These are phyloP conservation scores for Lumnitzera racemosa DNA, from an alignment of 345 rosid genomes.

Conservation along the genomic window DNA sequence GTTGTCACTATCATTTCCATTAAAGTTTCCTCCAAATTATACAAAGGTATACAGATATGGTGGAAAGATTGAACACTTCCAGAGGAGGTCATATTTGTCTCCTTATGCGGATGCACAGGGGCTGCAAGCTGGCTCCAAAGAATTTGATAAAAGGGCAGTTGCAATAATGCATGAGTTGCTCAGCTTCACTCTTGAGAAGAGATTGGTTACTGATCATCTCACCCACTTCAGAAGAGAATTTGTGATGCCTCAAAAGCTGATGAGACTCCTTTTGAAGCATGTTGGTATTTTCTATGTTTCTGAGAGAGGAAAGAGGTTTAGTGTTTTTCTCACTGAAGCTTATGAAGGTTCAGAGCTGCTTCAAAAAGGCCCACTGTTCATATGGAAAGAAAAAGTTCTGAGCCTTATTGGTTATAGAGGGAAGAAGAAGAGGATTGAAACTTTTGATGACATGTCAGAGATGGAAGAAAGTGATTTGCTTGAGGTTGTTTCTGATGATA, in stretches of 20 bases:
- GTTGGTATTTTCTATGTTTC: constrained; percentile 84
- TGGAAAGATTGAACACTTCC: constrained; percentile 81
- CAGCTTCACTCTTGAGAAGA: constrained; percentile 80
- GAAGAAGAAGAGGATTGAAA: constrained; percentile 42
- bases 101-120: constrained; percentile 73
- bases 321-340: constrained; percentile 76
- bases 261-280: constrained; percentile 89
- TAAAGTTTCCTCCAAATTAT: constrained; percentile 68
- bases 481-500: constrained; percentile 27
- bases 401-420: constrained; percentile 51
- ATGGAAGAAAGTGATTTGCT: constrained; percentile 32
- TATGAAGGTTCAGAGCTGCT: constrained; percentile 62
- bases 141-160: constrained; percentile 85
- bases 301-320: constrained; percentile 87
- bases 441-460: constrained; percentile 42
- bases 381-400: constrained; percentile 72
- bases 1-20: constrained; percentile 66
- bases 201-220: constrained; percentile 84
- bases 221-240: constrained; percentile 75
- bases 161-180: constrained; percentile 85
- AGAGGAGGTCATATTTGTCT: constrained; percentile 67
- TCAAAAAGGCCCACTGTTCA: constrained; percentile 47
- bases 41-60: constrained; percentile 67
- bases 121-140: constrained; percentile 67
- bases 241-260: constrained; percentile 88